Evolutionary conservation across 1,284 basidiomycete species (phyloP).

Genomic region (Marasmius oreades): DNA sequence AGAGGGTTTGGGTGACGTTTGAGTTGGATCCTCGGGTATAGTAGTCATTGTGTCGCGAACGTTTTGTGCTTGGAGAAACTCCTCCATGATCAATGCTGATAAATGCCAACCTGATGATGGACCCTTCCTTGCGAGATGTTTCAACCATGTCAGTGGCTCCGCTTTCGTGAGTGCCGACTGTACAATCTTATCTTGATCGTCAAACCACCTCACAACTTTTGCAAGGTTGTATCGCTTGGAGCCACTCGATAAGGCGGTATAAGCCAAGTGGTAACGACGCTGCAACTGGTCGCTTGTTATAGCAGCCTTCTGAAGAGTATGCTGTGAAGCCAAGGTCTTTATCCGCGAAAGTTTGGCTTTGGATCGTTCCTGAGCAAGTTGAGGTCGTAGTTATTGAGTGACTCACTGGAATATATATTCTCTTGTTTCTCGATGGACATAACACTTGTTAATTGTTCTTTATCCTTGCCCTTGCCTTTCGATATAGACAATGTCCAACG

Average conservation of each 20-base stretch:
- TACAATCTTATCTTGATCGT: slow-evolving; percentile 39
- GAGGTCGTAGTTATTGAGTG: background rate
- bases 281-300: slow-evolving; percentile 64
- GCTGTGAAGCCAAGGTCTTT: slow-evolving; percentile 42
- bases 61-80: slow-evolving; percentile 44
- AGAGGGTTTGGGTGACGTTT: slow-evolving; percentile 23
- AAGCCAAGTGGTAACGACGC: slow-evolving; percentile 57
- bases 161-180: slow-evolving; percentile 50
- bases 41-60: slow-evolving; percentile 39
- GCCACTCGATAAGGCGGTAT: slow-evolving; percentile 31
- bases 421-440: slow-evolving; percentile 48
- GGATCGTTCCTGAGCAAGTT: slow-evolving; percentile 11
- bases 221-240: slow-evolving; percentile 39
- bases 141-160: slow-evolving; percentile 71
- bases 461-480: slow-evolving; percentile 60
- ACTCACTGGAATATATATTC: slow-evolving; percentile 43
- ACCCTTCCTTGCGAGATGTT: slow-evolving; percentile 50
- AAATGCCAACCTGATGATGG: slow-evolving; percentile 51
- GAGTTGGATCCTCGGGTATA: slow-evolving; percentile 37
- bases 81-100: slow-evolving; percentile 64
- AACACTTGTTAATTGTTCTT: slow-evolving; percentile 35
- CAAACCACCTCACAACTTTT: slow-evolving; percentile 57
- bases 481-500: slow-evolving; percentile 58
- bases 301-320: slow-evolving; percentile 60
- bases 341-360: slow-evolving; percentile 58